Evolutionary conservation across 371 early-diverging fungal genomes (phyloP).

Genomic region (Apophysomyces trapeziformis): DNA sequence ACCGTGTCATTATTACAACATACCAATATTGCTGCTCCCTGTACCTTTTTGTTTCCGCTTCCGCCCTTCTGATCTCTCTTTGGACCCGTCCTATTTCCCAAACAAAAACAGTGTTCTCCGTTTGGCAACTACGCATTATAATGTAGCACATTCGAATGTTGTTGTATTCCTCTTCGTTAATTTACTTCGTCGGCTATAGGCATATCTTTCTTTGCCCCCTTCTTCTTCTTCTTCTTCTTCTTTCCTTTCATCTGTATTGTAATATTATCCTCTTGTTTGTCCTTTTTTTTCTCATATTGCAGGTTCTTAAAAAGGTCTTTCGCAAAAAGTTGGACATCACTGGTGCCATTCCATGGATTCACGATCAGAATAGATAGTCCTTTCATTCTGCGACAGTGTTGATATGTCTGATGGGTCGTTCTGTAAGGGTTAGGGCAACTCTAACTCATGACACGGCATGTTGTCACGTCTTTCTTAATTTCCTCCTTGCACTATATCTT

Average conservation of each 20-base stretch:
- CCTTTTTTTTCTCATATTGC: background rate
- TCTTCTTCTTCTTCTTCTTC: background rate
- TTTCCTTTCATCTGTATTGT: conserved; percentile 4
- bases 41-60: background rate
- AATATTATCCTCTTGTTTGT: conserved; percentile 9
- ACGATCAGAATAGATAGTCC: too few species aligned
- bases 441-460: too few species aligned
- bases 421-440: too few species aligned
- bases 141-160: conserved; percentile 7
- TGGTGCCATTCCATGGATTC: too few species aligned
- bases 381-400: too few species aligned
- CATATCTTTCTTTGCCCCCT: background rate
- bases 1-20: background rate
- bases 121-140: conserved; percentile 8
- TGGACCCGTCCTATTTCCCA: background rate
- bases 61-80: background rate
- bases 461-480: too few species aligned
- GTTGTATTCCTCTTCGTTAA: conserved; percentile 9
- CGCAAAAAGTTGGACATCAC: background rate
- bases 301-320: too few species aligned
- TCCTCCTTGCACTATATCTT: too few species aligned
- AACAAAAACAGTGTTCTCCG: background rate
- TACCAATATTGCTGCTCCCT: conserved; percentile 5
- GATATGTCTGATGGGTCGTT: too few species aligned
- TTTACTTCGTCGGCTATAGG: conserved; percentile 9